Evolutionary conservation across 129 eudicot species (phyloP).

Genomic region (Lactuca saligna): DNA sequence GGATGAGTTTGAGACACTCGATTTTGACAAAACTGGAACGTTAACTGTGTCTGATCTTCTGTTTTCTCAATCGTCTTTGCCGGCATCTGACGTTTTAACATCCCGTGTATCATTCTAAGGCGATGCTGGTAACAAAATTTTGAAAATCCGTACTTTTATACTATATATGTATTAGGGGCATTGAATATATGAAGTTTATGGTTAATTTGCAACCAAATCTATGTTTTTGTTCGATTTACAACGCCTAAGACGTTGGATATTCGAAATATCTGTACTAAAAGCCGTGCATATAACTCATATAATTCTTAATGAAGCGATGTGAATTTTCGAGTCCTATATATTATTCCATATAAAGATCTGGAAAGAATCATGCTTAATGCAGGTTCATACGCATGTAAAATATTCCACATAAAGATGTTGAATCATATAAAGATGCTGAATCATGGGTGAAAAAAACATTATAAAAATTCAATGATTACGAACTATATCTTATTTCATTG

Average conservation of each 20-base stretch:
- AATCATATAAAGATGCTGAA: no score
- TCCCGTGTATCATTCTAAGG: constrained; percentile 24
- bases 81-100: not conserved
- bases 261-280: no score
- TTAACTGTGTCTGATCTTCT: constrained; percentile 57
- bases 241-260: not conserved
- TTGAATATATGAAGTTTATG: not conserved
- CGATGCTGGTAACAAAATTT: constrained; percentile 11
- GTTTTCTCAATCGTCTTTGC: constrained; percentile 49
- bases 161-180: no score
- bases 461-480: no score
- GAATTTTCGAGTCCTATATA: not conserved
- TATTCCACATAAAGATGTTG: not conserved
- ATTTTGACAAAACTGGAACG: constrained; percentile 84
- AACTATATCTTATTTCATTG: no score
- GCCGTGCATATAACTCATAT: no score
- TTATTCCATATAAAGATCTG: not conserved
- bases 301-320: no score
- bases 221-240: not conserved
- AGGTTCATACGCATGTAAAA: not conserved
- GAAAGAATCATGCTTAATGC: not conserved
- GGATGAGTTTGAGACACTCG: constrained; percentile 76
- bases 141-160: no score
- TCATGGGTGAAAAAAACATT: not conserved
- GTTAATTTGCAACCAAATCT: not conserved